Conservation (phyloP, 2,329 filamentous ascomycete genomes). For the Sporothrix humicola region DNA sequence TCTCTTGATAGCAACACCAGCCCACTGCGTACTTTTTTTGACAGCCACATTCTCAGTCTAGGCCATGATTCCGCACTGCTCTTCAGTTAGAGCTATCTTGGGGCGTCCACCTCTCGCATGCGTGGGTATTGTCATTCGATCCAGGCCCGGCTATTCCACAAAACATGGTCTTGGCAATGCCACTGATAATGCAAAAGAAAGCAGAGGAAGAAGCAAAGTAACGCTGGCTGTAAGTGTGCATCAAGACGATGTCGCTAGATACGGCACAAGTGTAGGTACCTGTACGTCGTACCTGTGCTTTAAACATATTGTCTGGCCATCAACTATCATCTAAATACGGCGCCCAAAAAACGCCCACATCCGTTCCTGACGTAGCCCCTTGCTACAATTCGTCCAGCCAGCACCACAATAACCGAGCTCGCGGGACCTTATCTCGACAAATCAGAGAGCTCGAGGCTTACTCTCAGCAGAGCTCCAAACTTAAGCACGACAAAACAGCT, state of each 20-base stretch:
- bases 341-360: too few species aligned
- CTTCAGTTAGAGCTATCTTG: slow-evolving; percentile 2
- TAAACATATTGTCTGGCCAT: too few species aligned
- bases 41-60: neutral
- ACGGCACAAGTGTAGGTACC: too few species aligned
- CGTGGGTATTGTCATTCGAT: neutral
- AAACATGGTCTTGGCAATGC: neutral
- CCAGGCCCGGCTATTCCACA: neutral
- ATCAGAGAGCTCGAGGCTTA: slow-evolving; percentile 11
- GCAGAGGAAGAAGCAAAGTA: neutral
- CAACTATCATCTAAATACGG: too few species aligned
- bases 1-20: slow-evolving; percentile 1
- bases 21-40: neutral
- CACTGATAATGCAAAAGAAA: slow-evolving; percentile 2
- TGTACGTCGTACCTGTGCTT: too few species aligned
- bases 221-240: neutral
- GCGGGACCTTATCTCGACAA: slow-evolving; percentile 26
- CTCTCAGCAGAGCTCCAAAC: slow-evolving; percentile 6
- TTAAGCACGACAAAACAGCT: neutral
- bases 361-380: neutral
- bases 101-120: slow-evolving; percentile 5
- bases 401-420: neutral
- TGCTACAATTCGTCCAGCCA: slow-evolving; percentile 4
- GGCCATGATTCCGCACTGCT: neutral
- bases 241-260: neutral